A percentile compares a stretch with the other conserved stretches of the same genome.
These are phyloP conservation scores for Saccharomycopsis vini DNA, from an alignment of 805 yeast species.

Conservation along the genomic window DNA sequence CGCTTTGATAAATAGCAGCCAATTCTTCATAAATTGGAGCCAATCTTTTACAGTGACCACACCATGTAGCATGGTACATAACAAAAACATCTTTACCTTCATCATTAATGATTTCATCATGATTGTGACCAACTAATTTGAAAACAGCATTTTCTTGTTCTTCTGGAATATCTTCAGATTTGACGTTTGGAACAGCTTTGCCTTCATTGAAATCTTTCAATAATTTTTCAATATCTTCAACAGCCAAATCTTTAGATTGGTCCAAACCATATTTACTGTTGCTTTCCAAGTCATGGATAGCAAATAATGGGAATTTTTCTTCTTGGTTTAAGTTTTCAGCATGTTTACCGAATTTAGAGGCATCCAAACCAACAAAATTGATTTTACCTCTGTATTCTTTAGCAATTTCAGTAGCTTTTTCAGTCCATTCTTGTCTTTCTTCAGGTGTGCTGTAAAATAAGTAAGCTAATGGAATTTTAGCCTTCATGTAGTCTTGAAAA, in stretches of 20 bases:
- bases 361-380: conserved; percentile 85
- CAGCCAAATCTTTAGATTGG: conserved; percentile 47
- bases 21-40: conserved; percentile 86
- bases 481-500: conserved; percentile 62
- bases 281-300: conserved; percentile 59
- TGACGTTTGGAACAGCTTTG: conserved; percentile 59
- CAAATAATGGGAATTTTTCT: conserved; percentile 84
- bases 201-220: conserved; percentile 58
- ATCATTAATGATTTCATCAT: conserved; percentile 56
- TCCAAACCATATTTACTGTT: conserved; percentile 73
- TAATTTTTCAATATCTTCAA: conserved; percentile 48
- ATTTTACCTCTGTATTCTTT: conserved; percentile 69
- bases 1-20: conserved; percentile 55
- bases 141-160: conserved; percentile 65
- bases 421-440: conserved; percentile 49
- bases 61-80: conserved; percentile 95
- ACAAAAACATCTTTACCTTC: conserved; percentile 63
- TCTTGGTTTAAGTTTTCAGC: conserved; percentile 78
- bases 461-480: conserved; percentile 77
- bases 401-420: conserved; percentile 53
- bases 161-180: conserved; percentile 82
- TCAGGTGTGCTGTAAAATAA: conserved; percentile 69
- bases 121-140: conserved; percentile 77
- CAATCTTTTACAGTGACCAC: conserved; percentile 90
- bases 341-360: conserved; percentile 70